Percentiles rank a stretch among this genome's conserved stretches.
Conservation (phyloP, 2,329 filamentous ascomycete genomes). For the Dryadomyces quercus-mongolicae region DNA sequence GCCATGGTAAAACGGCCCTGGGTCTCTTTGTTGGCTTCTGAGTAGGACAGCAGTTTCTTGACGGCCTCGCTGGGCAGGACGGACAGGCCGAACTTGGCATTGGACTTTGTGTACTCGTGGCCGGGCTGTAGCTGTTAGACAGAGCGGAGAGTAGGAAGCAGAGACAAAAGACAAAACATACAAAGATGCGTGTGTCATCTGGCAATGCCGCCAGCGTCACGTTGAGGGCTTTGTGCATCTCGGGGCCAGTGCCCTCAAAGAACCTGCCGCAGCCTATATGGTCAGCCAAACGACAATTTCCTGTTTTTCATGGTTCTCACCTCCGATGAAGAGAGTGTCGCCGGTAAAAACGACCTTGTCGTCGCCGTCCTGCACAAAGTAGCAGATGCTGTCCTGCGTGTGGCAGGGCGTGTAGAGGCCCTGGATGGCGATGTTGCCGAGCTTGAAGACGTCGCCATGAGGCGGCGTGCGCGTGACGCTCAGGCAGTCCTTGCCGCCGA, state of each 20-base stretch:
- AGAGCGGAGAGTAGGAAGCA: neutral
- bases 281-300: neutral
- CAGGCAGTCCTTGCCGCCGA: constrained; percentile 73
- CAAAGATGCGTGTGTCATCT: constrained; percentile 84
- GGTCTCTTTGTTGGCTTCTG: constrained; percentile 70
- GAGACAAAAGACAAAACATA: constrained; percentile 24
- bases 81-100: constrained; percentile 75
- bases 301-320: no score
- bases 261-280: constrained; percentile 75
- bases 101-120: constrained; percentile 96
- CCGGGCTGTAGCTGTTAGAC: constrained; percentile 52
- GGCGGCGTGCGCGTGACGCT: constrained; percentile 65
- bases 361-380: constrained; percentile 70
- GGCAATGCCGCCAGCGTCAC: constrained; percentile 69
- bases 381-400: constrained; percentile 98
- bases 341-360: constrained; percentile 81
- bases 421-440: constrained; percentile 72
- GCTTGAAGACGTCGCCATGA: constrained; percentile 65
- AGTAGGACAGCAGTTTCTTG: constrained; percentile 65
- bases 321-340: constrained; percentile 90
- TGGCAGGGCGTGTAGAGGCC: constrained; percentile 95
- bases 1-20: constrained; percentile 95
- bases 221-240: constrained; percentile 93
- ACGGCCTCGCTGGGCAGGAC: constrained; percentile 66
- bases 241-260: constrained; percentile 78